Percentiles rank a stretch among this genome's conserved stretches.
phyloP scores from a whole-genome alignment of 805 yeast genomes.

The Candida taoyuanica region DNA sequence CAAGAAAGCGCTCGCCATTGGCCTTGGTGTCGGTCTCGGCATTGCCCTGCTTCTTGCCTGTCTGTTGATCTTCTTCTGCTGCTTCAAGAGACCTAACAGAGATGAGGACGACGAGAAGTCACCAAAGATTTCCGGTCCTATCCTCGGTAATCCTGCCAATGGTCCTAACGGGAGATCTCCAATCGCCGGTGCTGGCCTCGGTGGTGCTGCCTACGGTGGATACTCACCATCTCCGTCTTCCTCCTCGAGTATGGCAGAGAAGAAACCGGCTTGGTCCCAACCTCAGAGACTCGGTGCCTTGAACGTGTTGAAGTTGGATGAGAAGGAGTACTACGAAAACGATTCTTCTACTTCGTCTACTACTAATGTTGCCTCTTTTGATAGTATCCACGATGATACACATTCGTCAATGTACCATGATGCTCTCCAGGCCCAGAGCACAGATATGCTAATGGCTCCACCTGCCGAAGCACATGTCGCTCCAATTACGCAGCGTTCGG shows the following conservation, averaged over 20 bases:
- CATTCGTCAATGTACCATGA: conserved; percentile 34
- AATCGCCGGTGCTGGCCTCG: conserved; percentile 8
- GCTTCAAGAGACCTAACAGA: conserved; percentile 44
- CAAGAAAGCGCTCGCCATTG: conserved; percentile 71
- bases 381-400: conserved; percentile 27
- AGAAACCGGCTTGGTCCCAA: conserved; percentile 24
- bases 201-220: conserved; percentile 6
- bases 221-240: conserved; percentile 27
- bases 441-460: conserved; percentile 34
- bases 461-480: conserved; percentile 10
- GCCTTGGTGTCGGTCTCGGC: conserved; percentile 86
- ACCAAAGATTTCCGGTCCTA: conserved; percentile 37
- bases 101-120: conserved; percentile 25
- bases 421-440: conserved; percentile 35
- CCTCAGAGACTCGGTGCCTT: conserved; percentile 42
- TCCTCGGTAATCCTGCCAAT: conserved; percentile 33
- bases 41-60: conserved; percentile 45
- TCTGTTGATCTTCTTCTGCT: conserved; percentile 42
- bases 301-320: conserved; percentile 49
- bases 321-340: conserved; percentile 27
- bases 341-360: conserved; percentile 45
- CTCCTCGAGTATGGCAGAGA: conserved; percentile 29
- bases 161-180: conserved; percentile 28
- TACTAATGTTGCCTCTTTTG: conserved; percentile 42
- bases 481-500: conserved; percentile 1